A percentile compares a stretch with the other conserved stretches of the same genome.
phyloP scores from a whole-genome alignment of 179 eudicot genomes.

The Beta corolliflora region DNA sequence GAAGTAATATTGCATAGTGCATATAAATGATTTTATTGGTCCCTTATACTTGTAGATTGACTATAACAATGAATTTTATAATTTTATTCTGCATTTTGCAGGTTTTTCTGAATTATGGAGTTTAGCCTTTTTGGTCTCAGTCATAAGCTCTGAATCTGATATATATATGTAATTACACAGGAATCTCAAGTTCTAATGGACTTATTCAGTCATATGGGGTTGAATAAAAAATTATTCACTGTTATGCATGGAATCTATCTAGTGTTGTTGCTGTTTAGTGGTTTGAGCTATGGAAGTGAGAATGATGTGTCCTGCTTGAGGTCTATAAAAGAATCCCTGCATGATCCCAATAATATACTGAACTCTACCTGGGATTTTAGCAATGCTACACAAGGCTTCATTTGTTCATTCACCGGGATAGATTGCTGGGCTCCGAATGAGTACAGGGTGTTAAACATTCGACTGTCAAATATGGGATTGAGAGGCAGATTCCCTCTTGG shows the following conservation, averaged over 20 bases:
- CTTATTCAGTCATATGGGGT: constrained; percentile 14
- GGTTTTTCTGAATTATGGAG: constrained; percentile 18
- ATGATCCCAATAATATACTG: constrained; percentile 53
- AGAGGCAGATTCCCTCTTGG: constrained; percentile 75
- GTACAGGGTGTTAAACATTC: constrained; percentile 61
- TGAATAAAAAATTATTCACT: constrained; percentile 1
- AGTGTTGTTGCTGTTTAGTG: constrained; percentile 31
- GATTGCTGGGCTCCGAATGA: constrained; percentile 77
- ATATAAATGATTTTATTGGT: neutral
- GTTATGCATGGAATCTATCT: neutral
- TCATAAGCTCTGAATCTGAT: constrained; percentile 11
- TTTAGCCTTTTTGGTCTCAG: neutral
- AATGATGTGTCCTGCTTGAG: constrained; percentile 56
- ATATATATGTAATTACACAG: neutral
- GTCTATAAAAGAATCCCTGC: constrained; percentile 40
- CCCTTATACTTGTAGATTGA: neutral
- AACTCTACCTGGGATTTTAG: constrained; percentile 60
- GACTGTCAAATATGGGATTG: constrained; percentile 57
- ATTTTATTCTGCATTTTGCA: neutral
- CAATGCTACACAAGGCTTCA: constrained; percentile 53
- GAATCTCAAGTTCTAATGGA: neutral
- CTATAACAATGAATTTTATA: neutral
- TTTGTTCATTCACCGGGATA: constrained; percentile 69
- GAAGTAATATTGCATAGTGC: neutral
- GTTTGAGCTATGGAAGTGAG: constrained; percentile 32